Conservation (phyloP, 495 filamentous ascomycete genomes). For the Pyronema omphalodes region DNA sequence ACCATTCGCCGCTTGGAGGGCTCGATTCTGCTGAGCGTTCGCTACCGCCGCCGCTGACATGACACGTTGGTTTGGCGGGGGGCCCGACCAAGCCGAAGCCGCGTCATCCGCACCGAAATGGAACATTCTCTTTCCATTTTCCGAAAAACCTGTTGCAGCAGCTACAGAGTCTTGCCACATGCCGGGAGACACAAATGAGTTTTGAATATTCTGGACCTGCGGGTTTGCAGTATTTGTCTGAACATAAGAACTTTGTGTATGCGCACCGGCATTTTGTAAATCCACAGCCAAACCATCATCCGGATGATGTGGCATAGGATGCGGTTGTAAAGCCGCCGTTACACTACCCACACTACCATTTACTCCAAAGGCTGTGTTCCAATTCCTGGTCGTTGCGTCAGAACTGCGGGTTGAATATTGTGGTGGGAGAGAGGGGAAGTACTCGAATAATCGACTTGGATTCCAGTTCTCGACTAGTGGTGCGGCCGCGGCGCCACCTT, state of each 20-base stretch:
- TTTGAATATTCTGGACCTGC: constrained; percentile 28
- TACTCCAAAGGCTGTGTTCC: constrained; percentile 25
- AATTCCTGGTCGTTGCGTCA: constrained; percentile 12
- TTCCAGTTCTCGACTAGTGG: constrained; percentile 55
- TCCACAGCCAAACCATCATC: constrained; percentile 23
- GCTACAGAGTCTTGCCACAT: constrained; percentile 97
- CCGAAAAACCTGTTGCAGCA: constrained; percentile 52
- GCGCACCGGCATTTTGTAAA: constrained; percentile 20
- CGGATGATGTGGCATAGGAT: constrained; percentile 8
- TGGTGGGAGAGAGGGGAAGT: constrained; percentile 27
- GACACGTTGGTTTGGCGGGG: constrained; percentile 9
- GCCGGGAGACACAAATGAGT: constrained; percentile 64
- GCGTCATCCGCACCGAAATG: constrained; percentile 17
- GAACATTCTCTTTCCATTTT: constrained; percentile 22
- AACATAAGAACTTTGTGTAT: constrained; percentile 30
- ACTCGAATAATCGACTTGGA: constrained; percentile 86
- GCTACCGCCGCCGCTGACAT: no score
- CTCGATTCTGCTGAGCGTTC: no score
- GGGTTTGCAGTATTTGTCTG: constrained; percentile 6
- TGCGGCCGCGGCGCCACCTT: constrained; percentile 29
- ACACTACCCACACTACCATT: constrained; percentile 20
- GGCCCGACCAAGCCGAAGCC: constrained; percentile 11
- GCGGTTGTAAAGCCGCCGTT: constrained; percentile 10
- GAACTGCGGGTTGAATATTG: not conserved
- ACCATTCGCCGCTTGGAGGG: no score